Evolutionary conservation across 2,329 filamentous ascomycete genomes (phyloP), one percentile per base, ranked within the genome.

Genomic region (Didymella pomorum): DNA sequence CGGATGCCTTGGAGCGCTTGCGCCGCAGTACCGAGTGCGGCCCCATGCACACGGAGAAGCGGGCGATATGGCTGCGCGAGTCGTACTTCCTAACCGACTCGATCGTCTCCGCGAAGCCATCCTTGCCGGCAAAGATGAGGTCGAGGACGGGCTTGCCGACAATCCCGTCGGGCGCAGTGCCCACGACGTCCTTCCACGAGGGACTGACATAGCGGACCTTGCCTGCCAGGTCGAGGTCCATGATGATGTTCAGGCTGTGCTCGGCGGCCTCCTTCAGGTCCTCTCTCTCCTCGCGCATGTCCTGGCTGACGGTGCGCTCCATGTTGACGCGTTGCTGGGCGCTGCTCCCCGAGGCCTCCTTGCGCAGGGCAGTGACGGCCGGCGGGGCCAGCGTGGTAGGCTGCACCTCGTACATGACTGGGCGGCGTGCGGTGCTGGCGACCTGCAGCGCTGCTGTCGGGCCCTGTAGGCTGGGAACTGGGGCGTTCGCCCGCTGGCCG

Each of bases 171-270:
- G 89, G 84, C 43, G 86, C 80, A 4, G 91, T 94, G 58, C 95
- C 95, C 60, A 98, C 89, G 48, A 99, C 90, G 70, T 98, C 93
- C 60, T 87, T 86, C 95, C 95, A 99, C 16, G 94, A 97, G 12
- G 93, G 92, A 76, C 94, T 98, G 69, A 96, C 93, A 92, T 95
- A 99, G 79, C 93, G 90, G 71, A 99, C 90, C 61, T 87, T 90
- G 65, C 92, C 92, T 73, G 97, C 91, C 55, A 98, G 85, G 71
- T 93, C 92, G 65, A 99, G 84, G 79, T 99, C 94, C 74, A 99
- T 85, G 75, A 99, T 97, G 64, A 96, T 91, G 78, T 98, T 99
- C 75, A 97, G 84, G 21, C 93, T 97, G 80, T 97, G 92, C 79
- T 98, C 94, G 49, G 94, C 95, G 39, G 94, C 95, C 80, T 97